Evolutionary conservation across 768 basidiomycete species (phyloP).

Genomic region (Phanerodontia chrysosporium): DNA sequence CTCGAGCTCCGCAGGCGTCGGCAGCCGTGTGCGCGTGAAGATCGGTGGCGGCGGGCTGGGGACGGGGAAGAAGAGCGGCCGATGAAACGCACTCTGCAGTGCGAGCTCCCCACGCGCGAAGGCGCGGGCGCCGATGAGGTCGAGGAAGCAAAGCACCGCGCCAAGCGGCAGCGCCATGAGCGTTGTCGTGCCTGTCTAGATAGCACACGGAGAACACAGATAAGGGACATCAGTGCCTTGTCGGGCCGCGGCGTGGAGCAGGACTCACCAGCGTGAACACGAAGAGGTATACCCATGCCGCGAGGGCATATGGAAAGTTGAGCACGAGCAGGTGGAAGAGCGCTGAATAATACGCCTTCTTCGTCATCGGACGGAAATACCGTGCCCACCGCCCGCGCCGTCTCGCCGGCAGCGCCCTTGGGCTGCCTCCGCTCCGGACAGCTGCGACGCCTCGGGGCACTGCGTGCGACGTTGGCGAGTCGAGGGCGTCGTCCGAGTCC

Average conservation of each 20-base stretch:
- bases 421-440: too few species aligned
- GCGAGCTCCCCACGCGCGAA: conserved; percentile 73
- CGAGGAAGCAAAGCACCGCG: conserved; percentile 70
- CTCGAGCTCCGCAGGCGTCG: conserved; percentile 48
- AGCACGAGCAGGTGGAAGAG: conserved; percentile 66
- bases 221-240: conserved; percentile 1
- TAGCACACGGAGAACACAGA: background rate
- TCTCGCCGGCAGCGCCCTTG: background rate
- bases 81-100: conserved; percentile 68
- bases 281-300: conserved; percentile 78
- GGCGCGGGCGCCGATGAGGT: conserved; percentile 67
- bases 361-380: conserved; percentile 63
- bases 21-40: conserved; percentile 59
- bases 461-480: conserved; percentile 1
- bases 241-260: background rate
- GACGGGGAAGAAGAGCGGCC: conserved; percentile 55
- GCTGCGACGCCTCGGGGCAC: conserved; percentile 2
- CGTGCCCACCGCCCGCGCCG: conserved; percentile 36
- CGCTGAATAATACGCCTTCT: conserved; percentile 56
- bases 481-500: conserved; percentile 15
- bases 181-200: conserved; percentile 71
- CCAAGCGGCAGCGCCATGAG: conserved; percentile 79
- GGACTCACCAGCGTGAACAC: conserved; percentile 71
- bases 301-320: conserved; percentile 76
- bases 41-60: conserved; percentile 71